phyloP scores from a whole-genome alignment of 768 basidiomycete genomes.

The Nevesoporus exiguus region DNA sequence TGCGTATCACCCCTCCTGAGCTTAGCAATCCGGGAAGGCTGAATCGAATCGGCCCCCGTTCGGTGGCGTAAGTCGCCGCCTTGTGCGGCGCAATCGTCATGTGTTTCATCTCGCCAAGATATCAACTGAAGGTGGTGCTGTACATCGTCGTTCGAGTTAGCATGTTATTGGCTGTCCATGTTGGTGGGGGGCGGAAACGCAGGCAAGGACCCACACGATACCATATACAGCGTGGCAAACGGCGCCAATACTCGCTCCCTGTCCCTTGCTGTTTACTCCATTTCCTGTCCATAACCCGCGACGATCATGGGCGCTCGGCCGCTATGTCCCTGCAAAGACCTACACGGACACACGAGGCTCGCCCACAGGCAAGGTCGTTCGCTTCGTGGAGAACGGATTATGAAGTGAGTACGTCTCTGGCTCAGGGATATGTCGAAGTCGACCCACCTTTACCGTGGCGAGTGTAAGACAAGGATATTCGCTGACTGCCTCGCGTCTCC shows the following conservation, averaged over 20 bases:
- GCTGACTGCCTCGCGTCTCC: too few relatives aligned
- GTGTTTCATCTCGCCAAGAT: neutral
- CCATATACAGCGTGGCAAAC: neutral
- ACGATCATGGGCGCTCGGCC: conserved; percentile 10
- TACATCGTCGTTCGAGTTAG: conserved; percentile 1
- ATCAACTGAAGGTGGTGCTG: neutral
- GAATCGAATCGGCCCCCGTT: neutral
- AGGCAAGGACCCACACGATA: neutral
- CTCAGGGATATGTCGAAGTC: neutral
- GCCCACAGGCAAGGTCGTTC: conserved; percentile 6
- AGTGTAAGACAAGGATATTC: neutral
- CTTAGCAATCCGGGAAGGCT: neutral
- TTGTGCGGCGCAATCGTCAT: neutral
- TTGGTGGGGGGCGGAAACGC: neutral
- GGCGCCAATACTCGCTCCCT: neutral
- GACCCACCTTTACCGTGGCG: conserved; percentile 1
- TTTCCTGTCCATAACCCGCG: neutral
- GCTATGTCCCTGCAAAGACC: neutral
- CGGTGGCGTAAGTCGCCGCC: neutral
- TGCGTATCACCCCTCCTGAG: neutral
- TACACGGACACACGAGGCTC: conserved; percentile 9
- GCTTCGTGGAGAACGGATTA: neutral
- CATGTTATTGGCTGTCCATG: neutral
- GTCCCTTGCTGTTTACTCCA: neutral
- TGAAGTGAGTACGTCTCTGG: neutral